Base-by-base conservation (phyloP, 2,329 filamentous ascomycete species). In the Plenodomus tracheiphilus region DNA sequence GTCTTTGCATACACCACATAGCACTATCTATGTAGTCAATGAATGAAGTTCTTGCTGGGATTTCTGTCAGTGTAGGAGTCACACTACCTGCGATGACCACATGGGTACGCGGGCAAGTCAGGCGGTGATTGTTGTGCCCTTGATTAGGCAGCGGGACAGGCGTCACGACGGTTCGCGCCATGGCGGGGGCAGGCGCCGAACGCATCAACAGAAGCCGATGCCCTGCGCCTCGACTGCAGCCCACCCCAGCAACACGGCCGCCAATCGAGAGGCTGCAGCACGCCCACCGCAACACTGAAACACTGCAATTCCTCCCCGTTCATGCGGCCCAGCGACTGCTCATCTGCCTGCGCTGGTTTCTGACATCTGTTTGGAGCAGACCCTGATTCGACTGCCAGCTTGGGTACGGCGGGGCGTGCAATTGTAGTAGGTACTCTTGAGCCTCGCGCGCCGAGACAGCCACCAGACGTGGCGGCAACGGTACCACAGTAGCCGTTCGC, bases 401-500 rank as follows among this genome's bases (percentile, higher is more conserved):
- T 32, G 4, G 11, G 28, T 7, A 54, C 61, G 51, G 66, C 62
- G 64, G 66, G 68, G 68, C 59, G 59, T n/a, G n/a, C n/a, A n/a
- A n/a, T 53, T 55, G 52, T 55, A 53, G 64, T 61, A 59, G 57
- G 51, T 50, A 56, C 60, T 10, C 22, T 25, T 10, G 5, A 58
- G 47, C 57, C 54, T 6, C 35, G 35, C 35, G 35, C 35, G 68
- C 64, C 62, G 62, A 62, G 57, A 52, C 28, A 15, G 15, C 6
- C 28, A 10, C 6, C 28, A 11, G 8, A 32, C 28, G 28, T 32
- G 15, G 51, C 58, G 61, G 58, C 62, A 55, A 56, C 56, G 55
- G 66, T 68, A 62, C 59, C 66, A 70, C 68, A 46, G 64, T 65
- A 69, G 59, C 48, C 48, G 40, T 46, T 49, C 56, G 43, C 47